Conservation (phyloP, 768 basidiomycete species). For the Lactarius hengduanensis region DNA sequence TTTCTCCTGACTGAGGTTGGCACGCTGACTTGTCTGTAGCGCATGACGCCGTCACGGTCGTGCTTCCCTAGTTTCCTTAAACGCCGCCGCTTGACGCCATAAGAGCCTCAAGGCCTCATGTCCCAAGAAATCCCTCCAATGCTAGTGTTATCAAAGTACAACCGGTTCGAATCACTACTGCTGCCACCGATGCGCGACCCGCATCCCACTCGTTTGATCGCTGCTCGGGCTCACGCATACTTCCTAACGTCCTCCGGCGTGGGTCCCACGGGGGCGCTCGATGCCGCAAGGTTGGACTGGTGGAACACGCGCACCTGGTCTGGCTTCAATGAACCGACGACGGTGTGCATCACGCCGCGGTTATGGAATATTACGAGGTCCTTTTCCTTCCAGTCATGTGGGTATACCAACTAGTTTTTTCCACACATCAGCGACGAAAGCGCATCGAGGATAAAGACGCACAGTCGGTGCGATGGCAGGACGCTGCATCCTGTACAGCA, state of each 20-base stretch:
- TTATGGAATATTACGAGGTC: slow-evolving; percentile 90
- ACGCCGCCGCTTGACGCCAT: too few species aligned
- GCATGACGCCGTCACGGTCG: too few species aligned
- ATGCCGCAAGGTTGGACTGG: slow-evolving; percentile 83
- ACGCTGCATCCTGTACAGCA: slow-evolving; percentile 84
- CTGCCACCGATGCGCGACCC: too few species aligned
- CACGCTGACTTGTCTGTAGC: too few species aligned
- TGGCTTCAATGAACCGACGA: slow-evolving; percentile 69
- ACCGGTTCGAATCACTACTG: neutral
- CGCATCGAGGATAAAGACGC: slow-evolving; percentile 28
- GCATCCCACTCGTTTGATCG: neutral
- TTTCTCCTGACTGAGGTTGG: too few species aligned
- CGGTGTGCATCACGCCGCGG: slow-evolving; percentile 75
- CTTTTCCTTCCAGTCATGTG: slow-evolving; percentile 80
- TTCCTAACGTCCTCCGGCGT: slow-evolving; percentile 60
- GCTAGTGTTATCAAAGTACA: neutral
- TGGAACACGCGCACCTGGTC: slow-evolving; percentile 75
- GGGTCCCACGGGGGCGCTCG: slow-evolving; percentile 68
- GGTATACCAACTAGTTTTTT: slow-evolving; percentile 64
- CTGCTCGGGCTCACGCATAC: slow-evolving; percentile 45
- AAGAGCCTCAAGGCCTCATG: too few species aligned
- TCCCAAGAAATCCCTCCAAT: too few species aligned
- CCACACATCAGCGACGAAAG: neutral
- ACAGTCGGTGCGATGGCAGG: slow-evolving; percentile 83
- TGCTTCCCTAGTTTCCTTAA: too few species aligned